A percentile compares a stretch with the other conserved stretches of the same genome.
Evolutionary conservation across 1,284 basidiomycete genomes (phyloP).

Genomic region (Ganoderma sp.): DNA sequence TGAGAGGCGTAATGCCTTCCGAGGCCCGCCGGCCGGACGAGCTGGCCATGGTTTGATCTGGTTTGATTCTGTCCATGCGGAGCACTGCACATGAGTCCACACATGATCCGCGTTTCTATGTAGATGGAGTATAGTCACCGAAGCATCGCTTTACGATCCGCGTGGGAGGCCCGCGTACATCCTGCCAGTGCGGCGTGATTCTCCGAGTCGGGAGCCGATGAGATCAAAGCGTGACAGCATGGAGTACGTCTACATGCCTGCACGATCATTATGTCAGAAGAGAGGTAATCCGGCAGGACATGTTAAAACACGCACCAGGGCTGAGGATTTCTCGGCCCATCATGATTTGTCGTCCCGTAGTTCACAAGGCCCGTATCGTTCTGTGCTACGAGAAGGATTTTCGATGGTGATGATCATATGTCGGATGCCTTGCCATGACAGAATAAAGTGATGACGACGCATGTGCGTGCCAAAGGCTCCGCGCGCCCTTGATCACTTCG

Average conservation of each 20-base stretch:
- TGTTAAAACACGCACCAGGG: background rate
- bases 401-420: background rate
- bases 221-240: background rate
- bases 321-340: background rate
- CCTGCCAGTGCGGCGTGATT: background rate
- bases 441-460: background rate
- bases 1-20: background rate
- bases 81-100: constrained; percentile 5
- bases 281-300: background rate
- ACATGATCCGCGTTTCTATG: background rate
- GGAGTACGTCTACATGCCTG: background rate
- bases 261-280: background rate
- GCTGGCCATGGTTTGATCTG: background rate
- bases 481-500: background rate
- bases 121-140: background rate
- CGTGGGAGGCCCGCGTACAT: background rate
- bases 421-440: background rate
- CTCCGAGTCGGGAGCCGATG: background rate
- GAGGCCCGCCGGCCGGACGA: background rate
- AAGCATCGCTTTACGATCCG: background rate
- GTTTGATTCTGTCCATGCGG: background rate
- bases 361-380: background rate
- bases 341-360: background rate
- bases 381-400: background rate
- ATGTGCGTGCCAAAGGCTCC: background rate